Base-by-base conservation (phyloP, 1,284 basidiomycete species). In the Grifola frondosa region DNA sequence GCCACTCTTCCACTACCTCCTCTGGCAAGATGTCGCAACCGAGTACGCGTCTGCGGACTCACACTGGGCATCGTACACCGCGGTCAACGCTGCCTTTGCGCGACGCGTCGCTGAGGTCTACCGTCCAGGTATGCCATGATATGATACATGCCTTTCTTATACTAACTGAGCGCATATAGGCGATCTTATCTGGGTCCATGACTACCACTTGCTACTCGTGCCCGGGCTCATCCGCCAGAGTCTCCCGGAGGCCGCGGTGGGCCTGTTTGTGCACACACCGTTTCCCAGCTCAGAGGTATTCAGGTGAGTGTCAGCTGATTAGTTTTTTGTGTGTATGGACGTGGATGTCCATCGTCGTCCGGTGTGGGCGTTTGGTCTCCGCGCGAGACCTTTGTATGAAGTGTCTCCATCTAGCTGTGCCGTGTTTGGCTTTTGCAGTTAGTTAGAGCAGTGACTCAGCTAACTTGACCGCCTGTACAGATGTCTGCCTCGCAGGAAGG, bases 281-380 rank as follows among this genome's bases (percentile, higher is more conserved):
- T 98, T 97, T 83, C 96, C 96, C 3, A 91, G 87, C 61, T 93
- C 89, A 52, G 96, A 99, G 62, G 87, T 98, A 51, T 99, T 98
- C 76, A 77, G 96, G 87, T 88, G 54, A 63, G n/a, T n/a, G 80
- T 76, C 10, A 36, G 23, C 31, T 44, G 39, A 3, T 45, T 30
- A 35, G 31, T 25, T 33, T 19, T 38, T 15, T 37, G 23, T 29
- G 35, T 13, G 11, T 22, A 15, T 48, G 36, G 33, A 25, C 39
- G n/a, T n/a, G n/a, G n/a, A n/a, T n/a, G n/a, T n/a, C n/a, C n/a
- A n/a, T n/a, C n/a, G n/a, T n/a, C n/a, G n/a, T n/a, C n/a, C n/a
- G n/a, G n/a, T n/a, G n/a, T n/a, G n/a, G n/a, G n/a, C n/a, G n/a
- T n/a, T n/a, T n/a, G n/a, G n/a, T n/a, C n/a, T n/a, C n/a, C n/a